Evolutionary conservation across 164 flowering plant genomes (phyloP).

Genomic region (Berberis vulgaris): DNA sequence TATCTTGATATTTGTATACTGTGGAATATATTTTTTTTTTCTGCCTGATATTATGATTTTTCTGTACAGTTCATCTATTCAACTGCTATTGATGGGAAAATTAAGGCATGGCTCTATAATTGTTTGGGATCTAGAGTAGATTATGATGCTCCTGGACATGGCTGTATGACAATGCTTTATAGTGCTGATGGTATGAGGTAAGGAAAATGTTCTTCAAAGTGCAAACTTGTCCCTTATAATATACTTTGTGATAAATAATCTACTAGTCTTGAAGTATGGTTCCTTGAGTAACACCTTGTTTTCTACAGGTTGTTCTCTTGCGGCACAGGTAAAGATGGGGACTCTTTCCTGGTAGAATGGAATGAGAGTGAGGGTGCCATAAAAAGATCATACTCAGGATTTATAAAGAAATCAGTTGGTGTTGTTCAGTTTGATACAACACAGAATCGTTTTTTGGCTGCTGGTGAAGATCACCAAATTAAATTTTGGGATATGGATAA

Average conservation of each 20-base stretch:
- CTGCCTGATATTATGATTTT: too few species aligned
- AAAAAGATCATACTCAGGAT: conserved; percentile 67
- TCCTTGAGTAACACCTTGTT: background rate
- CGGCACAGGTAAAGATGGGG: conserved; percentile 96
- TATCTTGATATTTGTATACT: too few species aligned
- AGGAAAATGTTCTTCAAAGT: conserved; percentile 6
- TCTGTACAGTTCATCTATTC: conserved; percentile 77
- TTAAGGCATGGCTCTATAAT: conserved; percentile 95
- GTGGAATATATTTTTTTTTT: too few species aligned
- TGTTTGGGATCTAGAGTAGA: conserved; percentile 83
- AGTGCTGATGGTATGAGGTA: conserved; percentile 94
- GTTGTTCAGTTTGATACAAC: conserved; percentile 90
- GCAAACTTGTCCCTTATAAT: background rate
- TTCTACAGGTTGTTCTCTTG: conserved; percentile 73
- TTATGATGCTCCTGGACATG: conserved; percentile 87
- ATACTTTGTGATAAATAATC: background rate
- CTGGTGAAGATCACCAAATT: conserved; percentile 81
- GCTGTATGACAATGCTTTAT: conserved; percentile 88
- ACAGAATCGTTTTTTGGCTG: conserved; percentile 80
- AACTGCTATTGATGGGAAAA: conserved; percentile 87
- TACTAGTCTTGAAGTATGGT: background rate
- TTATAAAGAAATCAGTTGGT: conserved; percentile 66
- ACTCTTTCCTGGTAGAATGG: conserved; percentile 84
- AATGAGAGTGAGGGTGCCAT: conserved; percentile 94
- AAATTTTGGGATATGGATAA: conserved; percentile 96